Evolutionary conservation across 179 eudicot species (phyloP).

Genomic region (Heliamphora pulchella): DNA sequence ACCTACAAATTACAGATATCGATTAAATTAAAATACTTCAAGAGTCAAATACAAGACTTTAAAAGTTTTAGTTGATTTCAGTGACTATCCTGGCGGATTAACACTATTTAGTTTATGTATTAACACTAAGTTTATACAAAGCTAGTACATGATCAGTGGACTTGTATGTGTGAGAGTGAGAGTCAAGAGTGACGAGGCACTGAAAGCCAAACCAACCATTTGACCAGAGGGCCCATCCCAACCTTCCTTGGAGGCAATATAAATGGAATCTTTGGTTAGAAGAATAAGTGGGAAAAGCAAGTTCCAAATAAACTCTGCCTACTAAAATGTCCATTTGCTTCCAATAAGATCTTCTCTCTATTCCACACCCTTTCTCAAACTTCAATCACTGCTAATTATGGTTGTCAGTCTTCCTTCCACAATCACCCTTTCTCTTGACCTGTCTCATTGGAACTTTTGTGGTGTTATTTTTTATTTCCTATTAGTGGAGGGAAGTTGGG

Average conservation of each 20-base stretch:
- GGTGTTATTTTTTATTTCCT: too few species aligned
- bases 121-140: neutral
- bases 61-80: too few species aligned
- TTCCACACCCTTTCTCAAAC: neutral
- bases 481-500: neutral
- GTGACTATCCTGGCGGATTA: too few species aligned
- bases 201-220: constrained; percentile 27
- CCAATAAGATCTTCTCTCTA: neutral
- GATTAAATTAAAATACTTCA: too few species aligned
- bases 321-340: constrained; percentile 20
- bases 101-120: too few species aligned
- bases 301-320: constrained; percentile 26
- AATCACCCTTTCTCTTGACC: neutral
- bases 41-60: too few species aligned
- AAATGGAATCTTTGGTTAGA: constrained; percentile 18
- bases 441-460: too few species aligned
- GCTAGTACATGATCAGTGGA: too few species aligned
- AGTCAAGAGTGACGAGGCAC: constrained; percentile 3
- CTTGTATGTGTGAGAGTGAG: neutral
- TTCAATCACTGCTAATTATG: neutral
- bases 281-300: constrained; percentile 18
- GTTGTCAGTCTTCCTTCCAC: neutral
- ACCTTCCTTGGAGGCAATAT: neutral
- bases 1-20: too few species aligned
- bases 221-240: constrained; percentile 23